Evolutionary conservation across 257 asterid genomes (phyloP).

Genomic region (Solanum pimpinellifolium): DNA sequence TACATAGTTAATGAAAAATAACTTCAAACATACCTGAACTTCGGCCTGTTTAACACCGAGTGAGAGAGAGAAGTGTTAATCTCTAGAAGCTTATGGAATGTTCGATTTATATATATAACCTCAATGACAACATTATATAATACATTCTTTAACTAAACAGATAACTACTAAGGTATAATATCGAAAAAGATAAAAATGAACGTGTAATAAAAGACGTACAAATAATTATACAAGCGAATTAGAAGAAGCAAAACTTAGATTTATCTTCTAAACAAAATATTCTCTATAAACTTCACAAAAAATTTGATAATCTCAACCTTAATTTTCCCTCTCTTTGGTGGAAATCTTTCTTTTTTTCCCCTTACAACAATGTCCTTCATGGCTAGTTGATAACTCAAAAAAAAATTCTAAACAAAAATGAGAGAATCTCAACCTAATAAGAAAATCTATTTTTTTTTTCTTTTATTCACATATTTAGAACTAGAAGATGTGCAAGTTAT

Average conservation of each 20-base stretch:
- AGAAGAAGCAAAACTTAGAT: background rate
- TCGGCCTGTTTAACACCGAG: no score
- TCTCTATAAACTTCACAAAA: constrained; percentile 2
- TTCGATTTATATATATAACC: no score
- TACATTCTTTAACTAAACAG: background rate
- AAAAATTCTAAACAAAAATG: background rate
- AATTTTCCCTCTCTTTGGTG: constrained; percentile 30
- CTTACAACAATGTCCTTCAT: background rate
- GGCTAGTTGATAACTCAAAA: background rate
- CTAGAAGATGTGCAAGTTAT: background rate
- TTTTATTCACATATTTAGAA: background rate
- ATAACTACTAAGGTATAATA: background rate
- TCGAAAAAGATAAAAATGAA: background rate
- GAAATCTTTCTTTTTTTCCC: background rate
- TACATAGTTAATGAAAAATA: no score
- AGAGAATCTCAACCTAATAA: background rate
- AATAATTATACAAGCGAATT: background rate
- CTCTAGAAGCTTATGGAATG: background rate
- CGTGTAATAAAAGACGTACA: background rate
- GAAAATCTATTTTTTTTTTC: background rate
- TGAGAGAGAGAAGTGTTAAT: no score
- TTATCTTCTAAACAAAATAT: background rate
- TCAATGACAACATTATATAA: no score
- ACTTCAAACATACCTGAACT: no score
- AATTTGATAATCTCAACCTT: constrained; percentile 2